Base-by-base conservation (phyloP, 805 yeast genomes). In the Yamadazyma takamatsuzukensis region DNA sequence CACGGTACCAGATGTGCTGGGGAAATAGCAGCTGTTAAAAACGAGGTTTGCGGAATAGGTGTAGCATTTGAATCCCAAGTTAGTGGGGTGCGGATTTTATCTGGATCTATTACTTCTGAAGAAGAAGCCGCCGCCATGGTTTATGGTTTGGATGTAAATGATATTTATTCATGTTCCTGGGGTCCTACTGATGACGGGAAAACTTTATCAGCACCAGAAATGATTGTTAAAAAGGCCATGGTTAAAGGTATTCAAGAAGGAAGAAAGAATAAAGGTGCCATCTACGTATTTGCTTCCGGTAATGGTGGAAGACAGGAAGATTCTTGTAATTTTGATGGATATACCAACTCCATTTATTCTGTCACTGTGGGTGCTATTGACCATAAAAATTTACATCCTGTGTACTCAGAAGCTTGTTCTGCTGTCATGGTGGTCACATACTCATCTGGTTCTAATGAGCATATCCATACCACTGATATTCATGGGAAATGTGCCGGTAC, bases 1-100 rank as follows among this genome's bases (percentile, higher is more conserved):
- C 98, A 93, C 56, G 98, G 98, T 5, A 93, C 98, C 0, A 68
- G 98, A 44, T 93, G 98, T 64, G 97, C 98, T 2, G 97, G 96
- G 23, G 98, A 93, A 58, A 83, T 93, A 36, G 97, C 96, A 0
- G 87, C 85, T 4, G 93, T 81, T 3, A 88, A 77, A 32, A 90
- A 93, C 55, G 83, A 77, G 18, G 80, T 70, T 14, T 93, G 98
- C 61, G 98, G 98, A n/a, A 72, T 93, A 5, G 98, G 98, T 28
- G 95, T 89, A n/a, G 97, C 97, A 0, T 88, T 76, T 48, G 76
- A 77, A 36, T 78, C 96, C 4, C 76, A 81, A 48, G 95, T 93
- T 2, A 72, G 96, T 2, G 98, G 98, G 0, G 75, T 93, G 21
- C 74, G 98, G 33, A 90, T 93, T 37, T 70, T 93, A 28, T 82